phyloP scores from a whole-genome alignment of 2,329 filamentous ascomycete species.

The Trichothecium sympodiale region DNA sequence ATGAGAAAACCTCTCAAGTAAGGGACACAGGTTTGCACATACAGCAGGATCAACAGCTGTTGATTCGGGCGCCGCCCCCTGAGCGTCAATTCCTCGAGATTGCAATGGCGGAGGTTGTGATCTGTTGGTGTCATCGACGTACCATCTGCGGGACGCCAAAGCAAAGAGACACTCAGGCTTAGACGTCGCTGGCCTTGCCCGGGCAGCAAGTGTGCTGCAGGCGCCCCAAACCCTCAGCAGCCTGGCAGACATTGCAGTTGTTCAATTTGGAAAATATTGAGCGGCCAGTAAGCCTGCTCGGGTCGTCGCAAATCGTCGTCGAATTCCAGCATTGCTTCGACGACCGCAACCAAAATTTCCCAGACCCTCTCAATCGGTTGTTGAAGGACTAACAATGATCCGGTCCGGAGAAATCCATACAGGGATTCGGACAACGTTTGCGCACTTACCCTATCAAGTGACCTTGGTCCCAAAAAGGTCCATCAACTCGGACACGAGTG shows the following conservation, averaged over 20 bases:
- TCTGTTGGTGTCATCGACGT: conserved; percentile 13
- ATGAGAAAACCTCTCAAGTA: no score
- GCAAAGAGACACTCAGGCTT: conserved; percentile 13
- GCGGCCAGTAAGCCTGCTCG: not conserved
- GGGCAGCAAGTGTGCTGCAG: conserved; percentile 28
- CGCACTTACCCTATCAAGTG: no score
- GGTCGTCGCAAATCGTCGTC: conserved; percentile 1
- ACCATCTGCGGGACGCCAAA: conserved; percentile 13
- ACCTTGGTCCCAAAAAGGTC: no score
- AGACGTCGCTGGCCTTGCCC: conserved; percentile 19
- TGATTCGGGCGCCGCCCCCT: not conserved
- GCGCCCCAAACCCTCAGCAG: conserved; percentile 36
- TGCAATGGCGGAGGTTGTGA: not conserved
- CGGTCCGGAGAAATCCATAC: no score
- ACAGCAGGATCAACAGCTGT: not conserved
- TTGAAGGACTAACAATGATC: no score
- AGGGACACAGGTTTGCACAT: no score
- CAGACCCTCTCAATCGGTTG: no score
- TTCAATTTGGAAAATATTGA: not conserved
- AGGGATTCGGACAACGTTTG: no score
- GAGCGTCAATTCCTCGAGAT: not conserved
- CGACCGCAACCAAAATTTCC: not conserved
- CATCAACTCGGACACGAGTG: no score
- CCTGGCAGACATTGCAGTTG: conserved; percentile 39
- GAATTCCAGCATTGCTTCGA: not conserved